Evolutionary conservation across 768 basidiomycete genomes (phyloP), one percentile per base, ranked within the genome.

Genomic region (Pleurotus cornucopiae): DNA sequence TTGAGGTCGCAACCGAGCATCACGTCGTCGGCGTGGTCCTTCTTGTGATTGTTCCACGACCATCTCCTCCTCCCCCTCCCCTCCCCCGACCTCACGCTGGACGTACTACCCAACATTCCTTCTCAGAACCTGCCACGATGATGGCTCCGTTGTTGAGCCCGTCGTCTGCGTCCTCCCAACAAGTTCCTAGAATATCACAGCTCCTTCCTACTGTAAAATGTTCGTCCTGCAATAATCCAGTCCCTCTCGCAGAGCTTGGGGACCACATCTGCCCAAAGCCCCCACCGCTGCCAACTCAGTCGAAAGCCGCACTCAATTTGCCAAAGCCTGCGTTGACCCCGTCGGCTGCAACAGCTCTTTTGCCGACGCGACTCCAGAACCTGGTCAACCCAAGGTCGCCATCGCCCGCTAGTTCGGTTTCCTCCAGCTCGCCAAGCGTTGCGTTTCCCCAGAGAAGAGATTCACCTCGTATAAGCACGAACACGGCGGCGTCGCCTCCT

Each of bases 121-220:
- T 44, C 37, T 51, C 25, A 49, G 43, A 46, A 54, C 46, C 20
- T 11, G 23, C 55, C 39, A 37, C 62, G 52, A 65, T 61, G 53
- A 69, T 73, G 69, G 64, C 69, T 40, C 61, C 66, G 26, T 64
- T 71, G 60, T 71, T 71, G 60, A 62, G 61, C 46, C 61, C 66
- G 12, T 53, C 62, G 9, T 63, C 68, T 39, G 46, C 68, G 30
- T 64, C 66, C 45, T 62, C 66, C 44, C 48, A 53, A 30, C 51
- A 53, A 53, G 48, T 44, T 52, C 47, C 55, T 49, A 34, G 69
- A 44, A 76, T 81, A n/a, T 91, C 91, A 20, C 84, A 91, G 68
- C 69, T 87, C 48, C 76, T 96, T 7, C 91, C 94, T 4, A 76
- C 85, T 2, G 87, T 94, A 58, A 95, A 88, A 67, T 97, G 94